phyloP scores from a whole-genome alignment of 495 filamentous ascomycete genomes.

The Hypoxylon rickii region DNA sequence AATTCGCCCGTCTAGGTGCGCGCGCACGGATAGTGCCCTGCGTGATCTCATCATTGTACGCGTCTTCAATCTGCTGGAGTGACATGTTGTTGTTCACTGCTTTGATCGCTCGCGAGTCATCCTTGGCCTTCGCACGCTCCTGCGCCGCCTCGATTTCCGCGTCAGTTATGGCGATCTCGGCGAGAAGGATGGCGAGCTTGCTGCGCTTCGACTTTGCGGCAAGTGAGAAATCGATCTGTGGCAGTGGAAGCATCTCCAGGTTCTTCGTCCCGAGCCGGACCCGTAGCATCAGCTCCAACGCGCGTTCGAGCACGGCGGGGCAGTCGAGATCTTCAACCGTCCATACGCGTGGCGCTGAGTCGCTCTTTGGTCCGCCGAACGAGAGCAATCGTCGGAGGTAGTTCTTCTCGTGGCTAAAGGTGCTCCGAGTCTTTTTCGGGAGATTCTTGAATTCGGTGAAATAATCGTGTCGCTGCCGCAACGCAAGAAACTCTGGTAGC shows the following conservation, averaged over 20 bases:
- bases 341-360: conserved; percentile 5
- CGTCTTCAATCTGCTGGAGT: too few species aligned
- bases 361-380: not conserved
- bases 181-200: conserved; percentile 7
- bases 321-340: conserved; percentile 16
- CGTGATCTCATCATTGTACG: too few species aligned
- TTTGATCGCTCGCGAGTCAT: too few species aligned
- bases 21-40: too few species aligned
- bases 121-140: too few species aligned
- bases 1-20: too few species aligned
- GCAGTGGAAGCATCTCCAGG: conserved; percentile 32
- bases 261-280: conserved; percentile 23
- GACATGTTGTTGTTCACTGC: too few species aligned
- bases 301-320: conserved; percentile 30
- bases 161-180: not conserved
- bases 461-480: conserved; percentile 13
- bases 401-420: conserved; percentile 33
- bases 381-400: conserved; percentile 30
- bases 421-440: conserved; percentile 1
- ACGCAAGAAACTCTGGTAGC: too few species aligned
- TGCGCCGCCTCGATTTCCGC: conserved; percentile 7
- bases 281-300: conserved; percentile 34
- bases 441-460: conserved; percentile 26
- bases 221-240: conserved; percentile 25
- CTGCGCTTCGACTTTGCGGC: not conserved